These are phyloP conservation scores for Populus hybrid DNA, from an alignment of 441 rosid genomes.

Conservation along the genomic window DNA sequence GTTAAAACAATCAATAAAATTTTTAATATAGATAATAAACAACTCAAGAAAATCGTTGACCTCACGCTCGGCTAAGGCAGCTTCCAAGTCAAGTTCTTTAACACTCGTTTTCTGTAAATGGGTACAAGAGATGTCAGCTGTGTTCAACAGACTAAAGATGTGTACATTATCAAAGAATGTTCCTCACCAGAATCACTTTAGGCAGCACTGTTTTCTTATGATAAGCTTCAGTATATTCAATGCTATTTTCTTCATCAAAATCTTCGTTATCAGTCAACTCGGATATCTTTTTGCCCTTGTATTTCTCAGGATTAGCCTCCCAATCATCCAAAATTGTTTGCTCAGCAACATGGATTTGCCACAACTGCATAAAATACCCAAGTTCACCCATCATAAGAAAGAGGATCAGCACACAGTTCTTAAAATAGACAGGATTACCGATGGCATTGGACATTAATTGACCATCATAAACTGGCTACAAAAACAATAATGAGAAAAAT, in stretches of 20 bases:
- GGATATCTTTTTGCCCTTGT: conserved; percentile 66
- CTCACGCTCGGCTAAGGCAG: conserved; percentile 87
- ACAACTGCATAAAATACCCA: conserved; percentile 60
- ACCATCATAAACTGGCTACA: neutral
- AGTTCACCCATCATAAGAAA: conserved; percentile 2
- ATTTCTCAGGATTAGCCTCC: conserved; percentile 83
- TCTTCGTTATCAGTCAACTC: conserved; percentile 81
- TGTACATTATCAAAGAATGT: conserved; percentile 10
- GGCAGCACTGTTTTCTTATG: conserved; percentile 61
- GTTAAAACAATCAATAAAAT: neutral
- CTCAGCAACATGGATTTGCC: conserved; percentile 93
- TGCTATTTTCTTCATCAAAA: conserved; percentile 63
- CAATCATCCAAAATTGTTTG: conserved; percentile 93
- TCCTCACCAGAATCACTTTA: conserved; percentile 67
- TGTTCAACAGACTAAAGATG: conserved; percentile 11
- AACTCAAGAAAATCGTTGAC: conserved; percentile 30
- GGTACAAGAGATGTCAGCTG: conserved; percentile 26
- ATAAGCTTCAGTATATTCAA: conserved; percentile 52
- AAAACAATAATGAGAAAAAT: neutral
- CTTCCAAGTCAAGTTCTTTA: conserved; percentile 86
- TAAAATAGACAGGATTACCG: neutral
- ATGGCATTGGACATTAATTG: neutral
- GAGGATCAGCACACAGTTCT: neutral
- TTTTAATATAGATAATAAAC: neutral
- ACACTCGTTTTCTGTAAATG: conserved; percentile 80